Evolutionary conservation across 768 basidiomycete genomes (phyloP), one percentile per base, ranked within the genome.

Genomic region (Naematelia aurantialba): DNA sequence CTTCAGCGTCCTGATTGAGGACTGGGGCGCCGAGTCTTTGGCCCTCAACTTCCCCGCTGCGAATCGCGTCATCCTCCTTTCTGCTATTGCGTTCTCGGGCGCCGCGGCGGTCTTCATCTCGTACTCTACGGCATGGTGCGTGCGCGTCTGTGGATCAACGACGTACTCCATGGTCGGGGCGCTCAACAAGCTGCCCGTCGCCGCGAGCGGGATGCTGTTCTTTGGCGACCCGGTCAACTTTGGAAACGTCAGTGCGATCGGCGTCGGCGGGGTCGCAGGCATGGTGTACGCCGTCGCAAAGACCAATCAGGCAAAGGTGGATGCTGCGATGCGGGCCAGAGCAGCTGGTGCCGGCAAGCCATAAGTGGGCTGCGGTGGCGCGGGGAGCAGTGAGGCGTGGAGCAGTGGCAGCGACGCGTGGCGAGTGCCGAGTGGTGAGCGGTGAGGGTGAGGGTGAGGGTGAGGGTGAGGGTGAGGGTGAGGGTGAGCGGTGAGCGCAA

Each of bases 111-210:
- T 96, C 26, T 90, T 91, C 46, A 99, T 99, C 70, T 94, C 91
- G 21, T 99, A 92, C 76, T 91, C 91, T 5, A 99, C 96, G 10
- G 94, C 96, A 19, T 99, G 96, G 96, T 98, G 94, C 75, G 85
- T 99, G 26, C 87, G 96, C 49, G 87, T 88, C 24, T 97, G 94
- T 26, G 90, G 89, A 65, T 97, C 92, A 63, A 98, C 96, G 42
- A 99, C 96, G 13, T 99, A 97, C 79, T 68, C 66, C n/a, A 77
- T 78, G 76, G 76, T 77, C 54, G 77, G 76, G 12, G 75, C 76
- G 3, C 63, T 77, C 52, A 77, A 78, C 71, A 77, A 77, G 63
- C 82, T 99, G 19, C 96, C 96, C 27, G 91, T 99, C 51, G 96
- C 96, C 5, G 93, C 91, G 17, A 94, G 91, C 21, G 96, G 96